Base-by-base conservation (phyloP, 805 yeast genomes). In the Yarrowia sp. region DNA sequence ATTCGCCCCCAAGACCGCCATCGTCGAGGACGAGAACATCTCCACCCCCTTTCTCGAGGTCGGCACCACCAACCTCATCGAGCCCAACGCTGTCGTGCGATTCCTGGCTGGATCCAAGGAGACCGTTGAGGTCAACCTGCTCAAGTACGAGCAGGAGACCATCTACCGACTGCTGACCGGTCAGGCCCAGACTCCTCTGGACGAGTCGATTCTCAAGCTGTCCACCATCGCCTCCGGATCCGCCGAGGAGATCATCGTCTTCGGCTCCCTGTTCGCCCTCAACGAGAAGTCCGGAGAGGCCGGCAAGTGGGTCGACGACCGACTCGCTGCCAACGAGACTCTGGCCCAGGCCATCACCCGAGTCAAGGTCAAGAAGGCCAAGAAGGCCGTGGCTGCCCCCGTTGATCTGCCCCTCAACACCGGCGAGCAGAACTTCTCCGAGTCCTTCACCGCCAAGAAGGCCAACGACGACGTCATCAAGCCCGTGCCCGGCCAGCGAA, bases 401-500 rank as follows among this genome's bases (percentile, higher is more conserved):
- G 58, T 24, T 35, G 70, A 68, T 41, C 72, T 73, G 68, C 78
- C 77, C 16, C 65, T 68, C 31, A 74, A 77, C 65, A 77, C 78
- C 25, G 83, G 83, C 7, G 74, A 65, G 13, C 73, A 69, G 44
- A 71, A 76, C 44, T 47, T 64, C 19, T 61, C 62, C 35, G 63
- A 61, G 61, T 27, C 64, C 19, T 32, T 61, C 19, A 60, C 44
- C 21, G 53, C 63, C 59, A 62, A 46, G 36, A 58, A 49, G 25
- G 64, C 58, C 24, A 61, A 49, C 6, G 68, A 63, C 33, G 80
- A 80, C 58, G 80, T 86, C 65, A 68, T 81, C 58, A 39, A 42
- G 62, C 99, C 98, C 63, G 83, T 82, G 68, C 78, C 81, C 22
- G 82, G 81, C 62, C 88, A 88, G 76, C 82, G 87, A 71, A 94